Conservation (phyloP, 768 basidiomycete genomes). For the Rhodotorula babjevae region DNA sequence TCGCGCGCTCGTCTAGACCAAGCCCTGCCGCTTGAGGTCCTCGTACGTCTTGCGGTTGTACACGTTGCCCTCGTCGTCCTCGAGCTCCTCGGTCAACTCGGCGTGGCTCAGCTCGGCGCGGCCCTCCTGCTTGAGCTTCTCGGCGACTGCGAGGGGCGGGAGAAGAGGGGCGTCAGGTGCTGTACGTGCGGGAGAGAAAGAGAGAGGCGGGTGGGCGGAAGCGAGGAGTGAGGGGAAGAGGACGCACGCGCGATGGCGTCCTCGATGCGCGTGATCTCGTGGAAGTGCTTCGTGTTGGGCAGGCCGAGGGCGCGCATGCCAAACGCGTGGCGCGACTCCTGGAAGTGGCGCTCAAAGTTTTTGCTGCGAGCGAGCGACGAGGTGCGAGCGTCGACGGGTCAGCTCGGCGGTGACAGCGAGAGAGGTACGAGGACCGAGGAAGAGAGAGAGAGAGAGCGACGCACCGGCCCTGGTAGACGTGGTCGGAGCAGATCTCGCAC, state of each 20-base stretch:
- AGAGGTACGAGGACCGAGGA: neutral
- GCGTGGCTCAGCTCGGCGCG: constrained; percentile 84
- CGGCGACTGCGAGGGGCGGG: constrained; percentile 63
- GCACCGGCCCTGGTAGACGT: constrained; percentile 91
- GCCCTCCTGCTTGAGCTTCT: constrained; percentile 96
- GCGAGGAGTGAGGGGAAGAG: neutral
- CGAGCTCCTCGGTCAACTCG: constrained; percentile 95
- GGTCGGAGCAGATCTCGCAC: constrained; percentile 96
- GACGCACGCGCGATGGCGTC: constrained; percentile 86
- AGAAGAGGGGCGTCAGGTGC: too few relatives aligned
- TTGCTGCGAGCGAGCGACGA: constrained; percentile 54
- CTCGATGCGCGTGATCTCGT: constrained; percentile 94
- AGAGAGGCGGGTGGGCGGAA: constrained; percentile 1
- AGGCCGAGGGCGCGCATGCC: constrained; percentile 96
- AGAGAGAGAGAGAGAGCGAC: constrained; percentile 34
- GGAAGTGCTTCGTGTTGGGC: constrained; percentile 98
- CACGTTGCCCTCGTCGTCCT: constrained; percentile 97
- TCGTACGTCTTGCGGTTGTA: constrained; percentile 71
- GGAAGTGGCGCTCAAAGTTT: constrained; percentile 95
- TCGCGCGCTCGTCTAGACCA: constrained; percentile 16
- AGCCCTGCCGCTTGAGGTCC: constrained; percentile 43
- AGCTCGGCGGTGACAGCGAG: too few relatives aligned
- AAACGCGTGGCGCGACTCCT: constrained; percentile 95
- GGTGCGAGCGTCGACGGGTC: too few relatives aligned
- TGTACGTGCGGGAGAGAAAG: neutral